Base-by-base conservation (phyloP, 768 basidiomycete species). In the Mycena albidolilacea region DNA sequence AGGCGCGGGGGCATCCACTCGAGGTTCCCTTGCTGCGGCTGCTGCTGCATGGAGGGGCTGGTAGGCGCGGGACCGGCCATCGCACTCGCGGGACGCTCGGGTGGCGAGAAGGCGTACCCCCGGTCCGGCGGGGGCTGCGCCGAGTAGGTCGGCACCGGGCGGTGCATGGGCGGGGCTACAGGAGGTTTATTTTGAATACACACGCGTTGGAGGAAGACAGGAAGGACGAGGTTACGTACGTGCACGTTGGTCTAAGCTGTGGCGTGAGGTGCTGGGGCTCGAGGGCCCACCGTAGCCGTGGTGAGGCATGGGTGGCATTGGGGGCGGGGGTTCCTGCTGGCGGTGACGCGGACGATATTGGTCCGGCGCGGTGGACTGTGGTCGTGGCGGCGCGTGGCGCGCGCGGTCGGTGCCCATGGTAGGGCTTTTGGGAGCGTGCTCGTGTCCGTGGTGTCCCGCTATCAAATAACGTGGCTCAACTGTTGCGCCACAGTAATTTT, bases 1-100 rank as follows among this genome's bases (percentile, higher is more conserved):
- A 76, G 74, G 23, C 64, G 63, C 60, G 73, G 66, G 11, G 73
- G 69, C 65, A 60, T 64, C 73, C 73, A 74, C 55, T 74, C 69
- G 14, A 69, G 8, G 43, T 72, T 72, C 8, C 71, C 63, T 30
- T 23, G 41, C 35, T 30, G 57, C 64, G 30, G 30, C 30, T 38
- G 48, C 35, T 54, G 60, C 46, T 59, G 67, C 63, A 21, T n/a
- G 6, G 19, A n/a, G 6, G 48, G 63, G 11, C 48, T 52, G 48
- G 35, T 14, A 11, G 61, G 59, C 55, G 52, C 12, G 23, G 61
- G 21, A 17, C 8, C 41, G 30, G 71, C 75, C 75, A 76, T 76
- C 5, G 75, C 75, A 55, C 54, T 70, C 48, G 75, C 71, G 50
- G 75, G 75, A 41, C 75, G 75, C 0, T 73, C 71, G 7, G 75